A percentile compares a stretch with the other conserved stretches of the same genome.
Conservation (phyloP, 768 basidiomycete species). For the Trametes cubensis region DNA sequence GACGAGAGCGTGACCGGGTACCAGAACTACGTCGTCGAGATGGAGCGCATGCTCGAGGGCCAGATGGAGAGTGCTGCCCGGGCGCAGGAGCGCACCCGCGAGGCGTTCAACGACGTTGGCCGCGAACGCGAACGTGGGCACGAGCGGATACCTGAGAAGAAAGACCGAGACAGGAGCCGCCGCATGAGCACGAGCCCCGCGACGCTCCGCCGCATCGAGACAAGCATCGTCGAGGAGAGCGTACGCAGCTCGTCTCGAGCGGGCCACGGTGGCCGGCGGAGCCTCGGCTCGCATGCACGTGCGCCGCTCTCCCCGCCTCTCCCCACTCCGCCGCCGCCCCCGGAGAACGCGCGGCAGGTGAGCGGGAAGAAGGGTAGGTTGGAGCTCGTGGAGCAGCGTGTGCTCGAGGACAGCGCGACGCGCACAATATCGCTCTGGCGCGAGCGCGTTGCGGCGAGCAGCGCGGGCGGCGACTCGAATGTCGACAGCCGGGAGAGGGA, state of each 20-base stretch:
- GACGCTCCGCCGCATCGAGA: conserved; percentile 13
- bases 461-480: conserved; percentile 20
- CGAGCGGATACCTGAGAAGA: not conserved
- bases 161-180: conserved; percentile 1
- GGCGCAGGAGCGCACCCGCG: conserved; percentile 18
- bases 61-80: conserved; percentile 25
- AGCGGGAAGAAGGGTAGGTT: conserved; percentile 29
- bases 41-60: conserved; percentile 34
- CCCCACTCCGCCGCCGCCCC: conserved; percentile 3
- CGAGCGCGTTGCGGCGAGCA: conserved; percentile 37
- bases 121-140: not conserved
- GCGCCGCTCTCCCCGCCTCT: not conserved
- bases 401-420: conserved; percentile 39
- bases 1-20: conserved; percentile 35
- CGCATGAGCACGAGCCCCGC: conserved; percentile 11
- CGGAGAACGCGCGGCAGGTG: conserved; percentile 30
- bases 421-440: conserved; percentile 42
- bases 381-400: conserved; percentile 37
- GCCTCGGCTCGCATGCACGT: not conserved
- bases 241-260: conserved; percentile 16
- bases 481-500: not conserved
- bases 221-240: conserved; percentile 11
- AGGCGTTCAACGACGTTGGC: not conserved
- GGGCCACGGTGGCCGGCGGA: not conserved
- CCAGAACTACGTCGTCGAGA: conserved; percentile 35